phyloP scores from a whole-genome alignment of 108 stramenopile genomes.

The Nannochloropsis gaditana region DNA sequence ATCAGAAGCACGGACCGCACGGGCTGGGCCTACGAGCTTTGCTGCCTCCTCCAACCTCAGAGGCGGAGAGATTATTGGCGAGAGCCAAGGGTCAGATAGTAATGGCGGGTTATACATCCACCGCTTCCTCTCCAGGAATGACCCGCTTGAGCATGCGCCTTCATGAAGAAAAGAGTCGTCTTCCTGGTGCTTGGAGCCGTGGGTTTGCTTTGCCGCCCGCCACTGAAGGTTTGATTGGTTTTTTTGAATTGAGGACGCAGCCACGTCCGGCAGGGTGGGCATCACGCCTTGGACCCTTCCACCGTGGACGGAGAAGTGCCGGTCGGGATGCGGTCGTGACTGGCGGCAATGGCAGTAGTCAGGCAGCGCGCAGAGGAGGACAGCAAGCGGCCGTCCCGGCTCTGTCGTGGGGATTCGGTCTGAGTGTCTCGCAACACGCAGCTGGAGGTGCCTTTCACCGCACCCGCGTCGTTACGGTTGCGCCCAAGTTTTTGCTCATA shows the following conservation, averaged over 20 bases:
- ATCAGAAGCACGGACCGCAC: neutral
- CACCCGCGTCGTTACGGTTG: conserved; percentile 34
- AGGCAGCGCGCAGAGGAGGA: neutral
- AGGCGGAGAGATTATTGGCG: conserved; percentile 1
- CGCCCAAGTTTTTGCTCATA: conserved; percentile 32
- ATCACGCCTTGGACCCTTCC: neutral
- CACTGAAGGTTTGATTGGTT: neutral
- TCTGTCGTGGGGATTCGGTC: neutral
- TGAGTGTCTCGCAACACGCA: neutral
- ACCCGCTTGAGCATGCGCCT: conserved; percentile 11
- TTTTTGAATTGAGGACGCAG: neutral
- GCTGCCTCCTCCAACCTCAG: neutral
- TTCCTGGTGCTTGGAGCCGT: neutral
- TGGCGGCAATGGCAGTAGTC: neutral
- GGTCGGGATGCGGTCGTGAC: neutral
- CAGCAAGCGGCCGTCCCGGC: neutral
- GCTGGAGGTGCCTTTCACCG: conserved; percentile 16
- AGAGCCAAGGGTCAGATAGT: neutral
- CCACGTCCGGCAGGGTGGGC: neutral
- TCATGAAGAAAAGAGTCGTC: neutral
- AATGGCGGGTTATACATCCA: neutral
- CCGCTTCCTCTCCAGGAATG: neutral
- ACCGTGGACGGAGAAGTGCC: neutral
- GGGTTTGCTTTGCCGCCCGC: conserved; percentile 5
- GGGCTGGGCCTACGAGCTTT: neutral